Evolutionary conservation across 1,284 basidiomycete species (phyloP).

Genomic region (Phlebopus sp.): DNA sequence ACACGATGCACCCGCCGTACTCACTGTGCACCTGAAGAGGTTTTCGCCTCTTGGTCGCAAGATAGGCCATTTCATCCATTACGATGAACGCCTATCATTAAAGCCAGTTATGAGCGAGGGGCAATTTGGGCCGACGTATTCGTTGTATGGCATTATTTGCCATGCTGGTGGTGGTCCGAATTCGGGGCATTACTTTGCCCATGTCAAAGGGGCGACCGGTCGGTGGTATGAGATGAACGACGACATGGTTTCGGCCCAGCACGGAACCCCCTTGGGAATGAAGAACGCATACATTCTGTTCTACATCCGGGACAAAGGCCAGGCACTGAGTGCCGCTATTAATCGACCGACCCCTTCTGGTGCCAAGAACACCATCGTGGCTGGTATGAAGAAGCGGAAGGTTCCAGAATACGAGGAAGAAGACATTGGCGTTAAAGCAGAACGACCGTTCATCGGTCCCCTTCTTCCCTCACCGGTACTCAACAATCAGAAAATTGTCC

Average conservation of each 20-base stretch:
- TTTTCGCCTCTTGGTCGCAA: slow-evolving; percentile 91
- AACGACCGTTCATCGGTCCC: slow-evolving; percentile 62
- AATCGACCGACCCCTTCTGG: slow-evolving; percentile 24
- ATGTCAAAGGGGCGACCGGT: slow-evolving; percentile 71
- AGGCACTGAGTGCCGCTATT: slow-evolving; percentile 63
- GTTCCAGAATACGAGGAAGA: slow-evolving; percentile 44
- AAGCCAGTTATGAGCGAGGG: slow-evolving; percentile 83
- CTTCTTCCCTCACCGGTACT: slow-evolving; percentile 49
- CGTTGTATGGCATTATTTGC: slow-evolving; percentile 88
- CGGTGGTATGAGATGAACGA: slow-evolving; percentile 96
- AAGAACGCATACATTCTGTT: slow-evolving; percentile 93
- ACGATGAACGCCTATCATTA: slow-evolving; percentile 77
- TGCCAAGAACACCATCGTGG: slow-evolving; percentile 43
- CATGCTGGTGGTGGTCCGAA: slow-evolving; percentile 93
- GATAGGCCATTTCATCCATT: slow-evolving; percentile 75
- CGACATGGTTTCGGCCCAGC: slow-evolving; percentile 59
- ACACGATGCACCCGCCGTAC: slow-evolving; percentile 83
- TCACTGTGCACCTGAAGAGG: slow-evolving; percentile 96
- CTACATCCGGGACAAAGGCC: slow-evolving; percentile 80
- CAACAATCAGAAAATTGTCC: slow-evolving; percentile 13
- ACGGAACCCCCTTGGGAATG: slow-evolving; percentile 51
- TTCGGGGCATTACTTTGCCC: slow-evolving; percentile 94
- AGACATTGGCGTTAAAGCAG: slow-evolving; percentile 47
- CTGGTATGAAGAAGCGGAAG: slow-evolving; percentile 65
- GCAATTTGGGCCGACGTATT: slow-evolving; percentile 76